phyloP scores from a whole-genome alignment of 148 eudicot species.

The Selenicereus undatus region DNA sequence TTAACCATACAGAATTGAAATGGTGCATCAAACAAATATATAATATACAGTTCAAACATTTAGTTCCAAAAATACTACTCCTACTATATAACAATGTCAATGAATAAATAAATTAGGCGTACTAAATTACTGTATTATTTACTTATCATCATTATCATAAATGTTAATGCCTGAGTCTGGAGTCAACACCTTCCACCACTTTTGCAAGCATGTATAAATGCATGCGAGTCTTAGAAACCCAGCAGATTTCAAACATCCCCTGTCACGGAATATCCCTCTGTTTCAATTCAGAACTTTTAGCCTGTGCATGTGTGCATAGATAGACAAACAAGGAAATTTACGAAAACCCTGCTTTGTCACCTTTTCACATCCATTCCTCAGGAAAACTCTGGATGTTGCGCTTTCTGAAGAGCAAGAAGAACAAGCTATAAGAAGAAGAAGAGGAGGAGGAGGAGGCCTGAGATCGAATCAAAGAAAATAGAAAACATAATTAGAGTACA shows the following conservation, averaged over 20 bases:
- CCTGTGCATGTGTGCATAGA: neutral
- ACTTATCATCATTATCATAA: too few relatives aligned
- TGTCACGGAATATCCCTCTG: neutral
- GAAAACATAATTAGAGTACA: too few relatives aligned
- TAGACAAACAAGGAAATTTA: neutral
- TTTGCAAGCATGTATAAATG: conserved; percentile 2
- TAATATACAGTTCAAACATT: too few relatives aligned
- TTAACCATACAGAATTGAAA: too few relatives aligned
- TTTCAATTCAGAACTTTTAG: neutral
- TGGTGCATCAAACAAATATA: too few relatives aligned
- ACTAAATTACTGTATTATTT: too few relatives aligned
- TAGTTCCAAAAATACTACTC: too few relatives aligned
- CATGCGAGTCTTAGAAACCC: conserved; percentile 1
- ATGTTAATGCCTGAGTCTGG: too few relatives aligned
- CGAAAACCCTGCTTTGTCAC: neutral
- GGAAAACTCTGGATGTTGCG: too few relatives aligned
- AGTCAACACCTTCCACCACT: conserved; percentile 15
- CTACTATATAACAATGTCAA: too few relatives aligned
- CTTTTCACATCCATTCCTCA: neutral
- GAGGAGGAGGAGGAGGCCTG: neutral
- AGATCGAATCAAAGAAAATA: neutral
- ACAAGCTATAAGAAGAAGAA: neutral
- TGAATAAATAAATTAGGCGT: too few relatives aligned
- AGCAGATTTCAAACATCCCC: neutral
- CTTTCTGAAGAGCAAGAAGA: too few relatives aligned